These are phyloP conservation scores for Solanum chiquidenum DNA, from an alignment of 257 asterid species.

Conservation along the genomic window DNA sequence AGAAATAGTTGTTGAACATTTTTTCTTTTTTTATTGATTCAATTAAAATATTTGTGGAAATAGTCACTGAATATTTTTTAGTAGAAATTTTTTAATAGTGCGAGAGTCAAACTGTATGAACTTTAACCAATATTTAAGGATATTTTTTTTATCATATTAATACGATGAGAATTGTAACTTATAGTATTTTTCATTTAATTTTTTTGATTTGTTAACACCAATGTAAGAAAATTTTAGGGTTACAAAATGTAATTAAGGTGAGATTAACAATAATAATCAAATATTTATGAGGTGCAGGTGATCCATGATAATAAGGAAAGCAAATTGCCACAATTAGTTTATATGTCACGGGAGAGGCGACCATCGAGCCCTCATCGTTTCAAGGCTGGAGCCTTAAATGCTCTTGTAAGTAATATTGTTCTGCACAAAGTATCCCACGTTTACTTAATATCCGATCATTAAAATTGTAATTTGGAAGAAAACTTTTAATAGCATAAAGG, in stretches of 20 bases:
- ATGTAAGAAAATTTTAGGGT: neutral
- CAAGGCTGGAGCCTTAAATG: conserved; percentile 63
- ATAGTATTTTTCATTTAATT: too few species aligned
- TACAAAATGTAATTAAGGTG: neutral
- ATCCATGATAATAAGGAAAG: conserved; percentile 28
- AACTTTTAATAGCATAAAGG: neutral
- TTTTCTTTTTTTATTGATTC: too few species aligned
- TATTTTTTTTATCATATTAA: too few species aligned
- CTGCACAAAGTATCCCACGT: neutral
- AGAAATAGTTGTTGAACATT: accelerated
- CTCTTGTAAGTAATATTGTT: conserved; percentile 21
- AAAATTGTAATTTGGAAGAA: neutral
- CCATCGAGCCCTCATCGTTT: conserved; percentile 51
- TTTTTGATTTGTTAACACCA: too few species aligned
- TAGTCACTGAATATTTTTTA: too few species aligned
- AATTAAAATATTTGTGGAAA: too few species aligned
- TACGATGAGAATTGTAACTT: neutral
- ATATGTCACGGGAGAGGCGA: conserved; percentile 51
- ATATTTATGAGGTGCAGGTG: conserved; percentile 25
- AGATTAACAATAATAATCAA: neutral
- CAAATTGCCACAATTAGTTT: conserved; percentile 47
- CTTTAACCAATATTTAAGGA: neutral
- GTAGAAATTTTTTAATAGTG: too few species aligned
- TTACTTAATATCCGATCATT: neutral
- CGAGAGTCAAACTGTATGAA: neutral